phyloP scores from a whole-genome alignment of 192 early-diverging fungal species.

The Podila clonocystis region DNA sequence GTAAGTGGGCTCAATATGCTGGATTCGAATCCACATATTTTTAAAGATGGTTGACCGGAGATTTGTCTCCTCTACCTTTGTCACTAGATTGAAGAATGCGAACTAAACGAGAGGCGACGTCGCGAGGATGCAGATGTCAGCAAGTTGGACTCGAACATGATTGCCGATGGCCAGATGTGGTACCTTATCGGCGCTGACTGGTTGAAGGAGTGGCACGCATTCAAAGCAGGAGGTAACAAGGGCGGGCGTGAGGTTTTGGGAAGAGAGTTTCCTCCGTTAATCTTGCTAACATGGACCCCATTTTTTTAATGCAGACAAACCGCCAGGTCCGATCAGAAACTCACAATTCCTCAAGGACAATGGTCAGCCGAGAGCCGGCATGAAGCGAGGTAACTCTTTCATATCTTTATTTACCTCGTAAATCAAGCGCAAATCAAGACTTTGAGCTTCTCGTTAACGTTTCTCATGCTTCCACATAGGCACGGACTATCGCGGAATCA shows the following conservation, averaged over 20 bases:
- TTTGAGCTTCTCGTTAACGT: not conserved
- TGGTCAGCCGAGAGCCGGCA: slow-evolving; percentile 49
- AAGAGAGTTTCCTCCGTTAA: not conserved
- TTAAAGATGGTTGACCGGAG: not conserved
- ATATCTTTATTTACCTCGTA: not conserved
- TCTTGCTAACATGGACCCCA: not conserved
- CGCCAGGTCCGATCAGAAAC: slow-evolving; percentile 51
- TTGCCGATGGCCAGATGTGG: slow-evolving; percentile 48
- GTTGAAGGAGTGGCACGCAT: slow-evolving; percentile 52
- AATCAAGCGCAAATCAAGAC: too few relatives aligned
- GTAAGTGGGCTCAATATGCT: slow-evolving; percentile 12
- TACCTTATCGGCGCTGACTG: slow-evolving; percentile 54
- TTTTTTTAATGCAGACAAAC: slow-evolving; percentile 23
- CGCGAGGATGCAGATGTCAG: slow-evolving; percentile 46
- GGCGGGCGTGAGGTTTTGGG: not conserved
- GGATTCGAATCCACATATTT: too few relatives aligned
- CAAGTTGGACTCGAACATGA: slow-evolving; percentile 41
- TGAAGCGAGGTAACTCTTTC: slow-evolving; percentile 47
- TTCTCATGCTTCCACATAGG: slow-evolving; percentile 11
- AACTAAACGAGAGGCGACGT: slow-evolving; percentile 37
- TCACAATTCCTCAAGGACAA: slow-evolving; percentile 51
- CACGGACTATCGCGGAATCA: slow-evolving; percentile 53
- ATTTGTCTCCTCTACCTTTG: not conserved
- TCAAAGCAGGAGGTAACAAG: slow-evolving; percentile 51
- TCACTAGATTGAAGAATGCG: slow-evolving; percentile 40